phyloP scores from a whole-genome alignment of 2,329 filamentous ascomycete species.

The Fusarium euwallaceae region DNA sequence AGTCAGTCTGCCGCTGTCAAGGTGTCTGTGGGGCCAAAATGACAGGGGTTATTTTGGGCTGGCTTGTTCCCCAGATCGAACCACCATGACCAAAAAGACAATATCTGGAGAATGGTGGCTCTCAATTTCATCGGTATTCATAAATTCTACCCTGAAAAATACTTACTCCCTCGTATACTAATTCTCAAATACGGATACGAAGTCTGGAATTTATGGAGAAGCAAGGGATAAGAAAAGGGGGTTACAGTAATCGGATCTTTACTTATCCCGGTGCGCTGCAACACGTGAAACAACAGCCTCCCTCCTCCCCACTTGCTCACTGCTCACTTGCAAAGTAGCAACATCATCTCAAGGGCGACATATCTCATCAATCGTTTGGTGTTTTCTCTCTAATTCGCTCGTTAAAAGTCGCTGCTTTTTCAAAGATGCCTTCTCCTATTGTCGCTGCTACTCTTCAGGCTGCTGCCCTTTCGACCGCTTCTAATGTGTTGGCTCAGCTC shows the following conservation, averaged over 20 bases:
- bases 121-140: background rate
- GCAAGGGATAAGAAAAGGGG: constrained; percentile 9
- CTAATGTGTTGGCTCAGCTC: constrained; percentile 68
- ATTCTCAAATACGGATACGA: background rate
- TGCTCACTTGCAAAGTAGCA: background rate
- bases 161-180: background rate
- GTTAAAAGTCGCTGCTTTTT: background rate
- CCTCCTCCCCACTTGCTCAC: constrained; percentile 1
- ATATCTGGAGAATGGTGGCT: background rate
- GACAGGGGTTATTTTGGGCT: background rate
- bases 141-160: background rate
- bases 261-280: constrained; percentile 14
- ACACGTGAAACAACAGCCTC: background rate
- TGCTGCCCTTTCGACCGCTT: constrained; percentile 63
- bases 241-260: constrained; percentile 12
- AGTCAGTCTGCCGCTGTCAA: too few relatives aligned
- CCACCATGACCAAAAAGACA: background rate
- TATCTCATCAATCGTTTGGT: background rate
- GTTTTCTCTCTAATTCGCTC: background rate
- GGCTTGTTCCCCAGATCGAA: background rate
- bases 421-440: constrained; percentile 63
- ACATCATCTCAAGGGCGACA: background rate
- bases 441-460: constrained; percentile 67
- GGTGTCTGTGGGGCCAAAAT: background rate
- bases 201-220: background rate